phyloP scores from a whole-genome alignment of 2,329 filamentous ascomycete genomes.

The Aspergillus eucalypticola region DNA sequence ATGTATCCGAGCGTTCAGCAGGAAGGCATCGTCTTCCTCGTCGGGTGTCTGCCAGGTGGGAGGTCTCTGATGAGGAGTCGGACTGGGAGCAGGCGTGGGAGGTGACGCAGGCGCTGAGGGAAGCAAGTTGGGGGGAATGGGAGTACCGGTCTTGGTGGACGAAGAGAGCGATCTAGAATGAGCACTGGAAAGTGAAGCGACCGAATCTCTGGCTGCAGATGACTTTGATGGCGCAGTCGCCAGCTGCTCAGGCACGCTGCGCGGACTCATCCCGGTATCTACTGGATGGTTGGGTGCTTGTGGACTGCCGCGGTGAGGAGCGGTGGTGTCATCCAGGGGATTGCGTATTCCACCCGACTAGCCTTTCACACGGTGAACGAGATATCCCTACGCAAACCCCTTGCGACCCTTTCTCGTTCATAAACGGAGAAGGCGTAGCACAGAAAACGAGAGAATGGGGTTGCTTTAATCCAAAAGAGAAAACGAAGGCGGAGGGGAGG shows the following conservation, averaged over 20 bases:
- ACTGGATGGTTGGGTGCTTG: constrained; percentile 31
- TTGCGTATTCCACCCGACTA: constrained; percentile 17
- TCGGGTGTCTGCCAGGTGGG: constrained; percentile 49
- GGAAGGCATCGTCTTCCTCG: constrained; percentile 77
- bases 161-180: constrained; percentile 49
- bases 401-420: constrained; percentile 16
- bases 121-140: constrained; percentile 61
- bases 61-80: constrained; percentile 62
- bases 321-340: constrained; percentile 17
- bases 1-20: constrained; percentile 74
- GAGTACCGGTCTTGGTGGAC: constrained; percentile 51
- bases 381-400: constrained; percentile 12
- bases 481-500: constrained; percentile 2
- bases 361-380: constrained; percentile 9
- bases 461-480: background rate
- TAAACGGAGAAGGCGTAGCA: background rate
- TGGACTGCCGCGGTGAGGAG: constrained; percentile 23
- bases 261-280: constrained; percentile 34
- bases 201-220: constrained; percentile 31
- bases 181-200: constrained; percentile 24
- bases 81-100: constrained; percentile 67
- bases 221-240: constrained; percentile 31
- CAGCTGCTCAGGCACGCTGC: constrained; percentile 30
- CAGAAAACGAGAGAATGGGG: background rate
- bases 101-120: constrained; percentile 66